Base-by-base conservation (phyloP, 75 land plant genomes). In the Cupressus sempervirens region DNA sequence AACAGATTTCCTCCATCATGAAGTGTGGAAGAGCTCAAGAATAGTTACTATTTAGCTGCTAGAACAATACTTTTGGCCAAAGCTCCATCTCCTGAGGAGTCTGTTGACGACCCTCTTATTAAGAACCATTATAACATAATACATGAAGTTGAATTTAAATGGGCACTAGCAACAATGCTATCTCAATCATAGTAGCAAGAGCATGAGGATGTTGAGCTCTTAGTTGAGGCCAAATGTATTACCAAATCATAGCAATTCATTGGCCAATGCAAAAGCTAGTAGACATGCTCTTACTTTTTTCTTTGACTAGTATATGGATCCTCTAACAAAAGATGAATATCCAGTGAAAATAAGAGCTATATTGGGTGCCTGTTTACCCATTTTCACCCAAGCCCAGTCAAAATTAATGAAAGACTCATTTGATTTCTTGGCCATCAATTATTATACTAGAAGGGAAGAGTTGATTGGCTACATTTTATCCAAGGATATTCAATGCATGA, bases 181-280 rank as follows among this genome's bases (percentile, higher is more conserved):
- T 95, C 99, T 52, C 99, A 92, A 73, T 90, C 98, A 83, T 92
- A 92, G 75, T 94, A 93, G 70, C 98, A 93, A 86, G 99, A 97
- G 84, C 96, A 91, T 34, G 95, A 90, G 82, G 98, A 97, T 87
- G 93, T 92, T 41, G 96, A 95, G 98, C 90, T 95, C 76, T 89
- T 97, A 85, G 93, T 93, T 77, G 96, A 97, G 88, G 96, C 99
- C 32, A 95, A 90, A 80, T 92, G 92, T 52, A 95, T 97, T 83
- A 62, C 93, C 52, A 94, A 97, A 65, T 85, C 93, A 72, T 94
- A 95, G 29, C 82, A 85, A n/a, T n/a, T n/a, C n/a, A n/a, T n/a
- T n/a, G n/a, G n/a, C n/a, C n/a, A n/a, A n/a, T n/a, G n/a, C n/a
- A n/a, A n/a, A n/a, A n/a, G n/a, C n/a, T n/a, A n/a, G n/a, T n/a